Percentiles rank a stretch among this genome's conserved stretches.
Evolutionary conservation across 1,139 yeast species (phyloP).

Genomic region (Fermentozyma sake): DNA sequence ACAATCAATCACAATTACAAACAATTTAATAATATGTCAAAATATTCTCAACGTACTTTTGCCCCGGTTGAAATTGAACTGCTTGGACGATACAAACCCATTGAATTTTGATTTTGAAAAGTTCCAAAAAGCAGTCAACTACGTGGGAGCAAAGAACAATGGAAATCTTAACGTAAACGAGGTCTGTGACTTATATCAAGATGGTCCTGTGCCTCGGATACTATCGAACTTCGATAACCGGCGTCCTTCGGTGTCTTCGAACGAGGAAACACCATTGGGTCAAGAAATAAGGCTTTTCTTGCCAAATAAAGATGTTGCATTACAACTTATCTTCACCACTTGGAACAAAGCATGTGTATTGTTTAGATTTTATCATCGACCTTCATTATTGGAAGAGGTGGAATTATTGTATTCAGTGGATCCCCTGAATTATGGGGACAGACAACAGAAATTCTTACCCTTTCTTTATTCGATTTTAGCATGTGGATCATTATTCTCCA

Average conservation of each 20-base stretch:
- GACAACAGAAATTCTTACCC: conserved; percentile 75
- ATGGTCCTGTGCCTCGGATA: conserved; percentile 14
- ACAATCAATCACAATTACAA: conserved; percentile 7
- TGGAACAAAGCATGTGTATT: conserved; percentile 86
- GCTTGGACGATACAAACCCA: conserved; percentile 26
- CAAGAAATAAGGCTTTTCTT: conserved; percentile 60
- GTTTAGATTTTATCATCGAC: conserved; percentile 81
- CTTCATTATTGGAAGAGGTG: conserved; percentile 63
- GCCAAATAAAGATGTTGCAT: conserved; percentile 72
- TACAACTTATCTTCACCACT: conserved; percentile 66
- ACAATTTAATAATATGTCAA: conserved; percentile 15
- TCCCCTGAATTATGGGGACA: conserved; percentile 63
- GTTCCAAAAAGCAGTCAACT: conserved; percentile 20
- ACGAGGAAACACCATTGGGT: conserved; percentile 18
- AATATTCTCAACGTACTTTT: conserved; percentile 34
- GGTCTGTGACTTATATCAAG: conserved; percentile 19
- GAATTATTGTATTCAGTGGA: conserved; percentile 54
- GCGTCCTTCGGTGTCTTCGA: conserved; percentile 14
- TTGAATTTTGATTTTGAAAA: conserved; percentile 31
- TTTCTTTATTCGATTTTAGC: conserved; percentile 59
- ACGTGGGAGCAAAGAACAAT: conserved; percentile 18
- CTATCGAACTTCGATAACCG: conserved; percentile 10
- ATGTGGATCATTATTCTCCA: conserved; percentile 66
- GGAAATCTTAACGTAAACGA: conserved; percentile 12
- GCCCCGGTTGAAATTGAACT: conserved; percentile 44